phyloP scores from a whole-genome alignment of 768 basidiomycete species.

The Hygrophoropsis aurantiaca region DNA sequence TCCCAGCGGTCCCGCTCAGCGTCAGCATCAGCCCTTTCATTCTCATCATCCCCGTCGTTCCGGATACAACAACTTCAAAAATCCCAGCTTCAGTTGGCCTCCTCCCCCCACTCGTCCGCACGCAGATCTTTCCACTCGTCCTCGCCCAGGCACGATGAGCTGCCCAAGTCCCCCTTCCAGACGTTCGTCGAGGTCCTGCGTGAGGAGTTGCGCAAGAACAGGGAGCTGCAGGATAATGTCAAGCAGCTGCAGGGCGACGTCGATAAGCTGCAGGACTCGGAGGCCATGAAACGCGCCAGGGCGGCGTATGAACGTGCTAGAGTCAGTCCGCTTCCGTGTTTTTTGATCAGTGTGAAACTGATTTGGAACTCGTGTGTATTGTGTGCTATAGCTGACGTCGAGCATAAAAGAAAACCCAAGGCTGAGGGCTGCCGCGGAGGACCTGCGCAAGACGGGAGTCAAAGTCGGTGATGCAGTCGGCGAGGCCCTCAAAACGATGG shows the following conservation, averaged over 20 bases:
- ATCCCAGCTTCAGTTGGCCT: constrained; percentile 8
- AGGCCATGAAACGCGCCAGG: constrained; percentile 89
- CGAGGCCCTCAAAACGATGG: constrained; percentile 89
- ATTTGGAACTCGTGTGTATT: no score
- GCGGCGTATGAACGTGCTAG: constrained; percentile 94
- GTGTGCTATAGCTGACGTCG: constrained; percentile 83
- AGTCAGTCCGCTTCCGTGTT: constrained; percentile 50
- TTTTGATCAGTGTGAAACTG: no score
- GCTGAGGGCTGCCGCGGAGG: constrained; percentile 89
- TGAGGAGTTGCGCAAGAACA: constrained; percentile 91
- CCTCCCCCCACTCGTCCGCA: no score
- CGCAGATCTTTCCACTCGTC: constrained; percentile 63
- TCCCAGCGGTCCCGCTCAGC: constrained; percentile 25
- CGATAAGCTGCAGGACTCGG: constrained; percentile 94
- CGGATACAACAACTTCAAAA: constrained; percentile 26
- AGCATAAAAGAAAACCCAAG: constrained; percentile 96
- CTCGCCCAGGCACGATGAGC: constrained; percentile 56
- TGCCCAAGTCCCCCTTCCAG: constrained; percentile 90
- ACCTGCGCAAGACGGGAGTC: constrained; percentile 84
- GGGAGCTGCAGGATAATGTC: constrained; percentile 94
- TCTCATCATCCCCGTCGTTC: constrained; percentile 21
- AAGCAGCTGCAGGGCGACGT: constrained; percentile 98
- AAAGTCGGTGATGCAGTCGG: constrained; percentile 93
- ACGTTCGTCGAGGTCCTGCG: constrained; percentile 93
- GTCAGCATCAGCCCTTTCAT: constrained; percentile 10